Evolutionary conservation across 192 early-diverging fungal genomes (phyloP).

Genomic region (Backusella parvicylindrica): DNA sequence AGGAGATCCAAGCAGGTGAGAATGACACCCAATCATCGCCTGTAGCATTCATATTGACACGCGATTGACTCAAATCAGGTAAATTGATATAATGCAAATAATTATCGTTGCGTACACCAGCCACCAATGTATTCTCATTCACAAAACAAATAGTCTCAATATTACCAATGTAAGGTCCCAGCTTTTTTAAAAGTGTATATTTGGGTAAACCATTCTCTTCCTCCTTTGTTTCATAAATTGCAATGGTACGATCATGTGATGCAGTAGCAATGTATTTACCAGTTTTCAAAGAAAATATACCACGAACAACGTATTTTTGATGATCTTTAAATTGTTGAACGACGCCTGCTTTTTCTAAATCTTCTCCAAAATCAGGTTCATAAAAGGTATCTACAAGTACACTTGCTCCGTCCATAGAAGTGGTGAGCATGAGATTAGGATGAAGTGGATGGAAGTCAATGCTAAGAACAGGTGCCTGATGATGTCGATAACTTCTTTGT

Average conservation of each 20-base stretch:
- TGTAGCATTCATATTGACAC: conserved; percentile 66
- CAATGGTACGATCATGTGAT: conserved; percentile 67
- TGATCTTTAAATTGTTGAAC: conserved; percentile 68
- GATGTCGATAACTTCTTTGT: conserved; percentile 39
- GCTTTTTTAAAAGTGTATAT: conserved; percentile 16
- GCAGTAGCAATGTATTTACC: conserved; percentile 60
- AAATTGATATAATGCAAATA: conserved; percentile 67
- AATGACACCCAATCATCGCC: conserved; percentile 84
- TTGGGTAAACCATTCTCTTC: not conserved
- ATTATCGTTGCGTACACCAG: conserved; percentile 69
- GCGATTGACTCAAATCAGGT: conserved; percentile 21
- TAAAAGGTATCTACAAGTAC: conserved; percentile 39
- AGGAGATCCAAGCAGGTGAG: conserved; percentile 65
- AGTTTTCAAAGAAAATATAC: conserved; percentile 52
- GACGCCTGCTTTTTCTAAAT: conserved; percentile 10
- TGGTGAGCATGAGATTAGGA: conserved; percentile 45
- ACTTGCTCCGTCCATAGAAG: conserved; percentile 49
- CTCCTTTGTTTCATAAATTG: conserved; percentile 49
- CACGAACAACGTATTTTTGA: conserved; percentile 63
- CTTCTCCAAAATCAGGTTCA: not conserved
- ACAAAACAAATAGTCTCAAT: conserved; percentile 68
- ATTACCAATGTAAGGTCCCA: conserved; percentile 44
- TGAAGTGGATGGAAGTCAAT: conserved; percentile 61
- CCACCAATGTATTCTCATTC: conserved; percentile 39
- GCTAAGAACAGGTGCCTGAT: conserved; percentile 57